These are phyloP conservation scores for Clavulina sp. DNA, from an alignment of 768 basidiomycete species.

Conservation along the genomic window DNA sequence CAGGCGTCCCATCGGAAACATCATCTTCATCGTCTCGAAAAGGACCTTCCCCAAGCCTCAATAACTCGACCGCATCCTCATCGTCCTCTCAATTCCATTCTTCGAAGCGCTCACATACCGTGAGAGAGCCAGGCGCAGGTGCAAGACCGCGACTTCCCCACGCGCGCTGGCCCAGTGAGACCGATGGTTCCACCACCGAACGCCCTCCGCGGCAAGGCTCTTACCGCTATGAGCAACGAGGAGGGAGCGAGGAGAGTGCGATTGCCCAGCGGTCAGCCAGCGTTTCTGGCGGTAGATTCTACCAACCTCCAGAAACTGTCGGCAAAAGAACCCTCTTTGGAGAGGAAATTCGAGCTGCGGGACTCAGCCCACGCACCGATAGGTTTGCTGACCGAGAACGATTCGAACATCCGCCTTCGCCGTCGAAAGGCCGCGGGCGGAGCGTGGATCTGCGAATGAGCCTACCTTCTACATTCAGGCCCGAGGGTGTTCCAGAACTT, in stretches of 20 bases:
- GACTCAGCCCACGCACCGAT: conserved; percentile 24
- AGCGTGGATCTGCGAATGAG: too few species aligned
- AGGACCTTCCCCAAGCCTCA: too few species aligned
- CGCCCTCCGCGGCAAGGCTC: background rate
- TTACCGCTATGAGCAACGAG: conserved; percentile 34
- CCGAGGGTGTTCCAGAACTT: too few species aligned
- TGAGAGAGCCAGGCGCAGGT: background rate
- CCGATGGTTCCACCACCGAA: background rate
- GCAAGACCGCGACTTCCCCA: background rate
- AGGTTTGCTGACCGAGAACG: too few species aligned
- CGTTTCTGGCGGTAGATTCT: conserved; percentile 10
- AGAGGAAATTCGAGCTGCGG: conserved; percentile 55
- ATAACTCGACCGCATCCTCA: too few species aligned
- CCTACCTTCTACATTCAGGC: too few species aligned
- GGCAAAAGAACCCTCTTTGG: conserved; percentile 40
- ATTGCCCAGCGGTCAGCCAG: too few species aligned
- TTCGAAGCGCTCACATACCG: background rate
- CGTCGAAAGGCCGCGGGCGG: background rate
- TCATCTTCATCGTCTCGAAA: background rate
- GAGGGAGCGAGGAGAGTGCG: conserved; percentile 56
- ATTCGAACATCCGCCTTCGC: too few species aligned
- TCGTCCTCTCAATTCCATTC: too few species aligned
- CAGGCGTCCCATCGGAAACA: background rate
- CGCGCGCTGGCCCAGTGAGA: background rate
- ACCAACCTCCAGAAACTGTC: too few species aligned